Base-by-base conservation (phyloP, 768 basidiomycete species). In the Amylocystis lapponica region DNA sequence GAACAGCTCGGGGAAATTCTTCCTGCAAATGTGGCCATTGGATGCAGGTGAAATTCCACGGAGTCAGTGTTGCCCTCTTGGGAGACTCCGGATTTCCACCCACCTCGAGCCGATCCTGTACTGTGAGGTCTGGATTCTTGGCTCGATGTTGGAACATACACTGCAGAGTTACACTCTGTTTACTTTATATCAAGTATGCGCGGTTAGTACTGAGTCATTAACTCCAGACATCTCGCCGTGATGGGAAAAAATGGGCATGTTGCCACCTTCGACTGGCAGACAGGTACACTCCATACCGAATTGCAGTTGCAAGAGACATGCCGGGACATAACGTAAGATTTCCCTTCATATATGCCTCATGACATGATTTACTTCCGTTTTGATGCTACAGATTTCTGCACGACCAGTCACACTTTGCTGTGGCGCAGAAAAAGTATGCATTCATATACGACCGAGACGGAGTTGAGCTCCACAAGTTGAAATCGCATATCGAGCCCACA, bases 371-470 rank as follows among this genome's bases (percentile, higher is more conserved):
- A 46, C 42, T 37, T 32, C 26, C 43, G 31, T 11, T 25, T 43
- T 21, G 16, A 14, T 25, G 25, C 41, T 23, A 4, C 45, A 93
- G 87, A 14, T 97, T 92, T 57, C 66, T 99, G 6, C 94, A 97
- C 57, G 89, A 95, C 50, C 89, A 96, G 39, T 84, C 87, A 0
- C 88, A 84, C 63, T 92, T 86, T 56, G 95, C 95, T 2, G 93
- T 96, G 8, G 95, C 95, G 0, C 95, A 99, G 65, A 88, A 90
- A 64, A 87, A 92, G 71, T 89, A 95, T 59, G 88, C 86, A 14
- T 99, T 88, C 64, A 91, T 99, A 34, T 98, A 99, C 51, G 96
- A 98, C 64, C 77, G 83, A 25, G 79, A 91, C 52, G 95, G 96
- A 17, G 85, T 96, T 12, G 96, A 98, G 60, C 64, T 99, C 4